These are phyloP conservation scores for Podila minutissima DNA, from an alignment of 192 early-diverging fungal species.

Conservation along the genomic window DNA sequence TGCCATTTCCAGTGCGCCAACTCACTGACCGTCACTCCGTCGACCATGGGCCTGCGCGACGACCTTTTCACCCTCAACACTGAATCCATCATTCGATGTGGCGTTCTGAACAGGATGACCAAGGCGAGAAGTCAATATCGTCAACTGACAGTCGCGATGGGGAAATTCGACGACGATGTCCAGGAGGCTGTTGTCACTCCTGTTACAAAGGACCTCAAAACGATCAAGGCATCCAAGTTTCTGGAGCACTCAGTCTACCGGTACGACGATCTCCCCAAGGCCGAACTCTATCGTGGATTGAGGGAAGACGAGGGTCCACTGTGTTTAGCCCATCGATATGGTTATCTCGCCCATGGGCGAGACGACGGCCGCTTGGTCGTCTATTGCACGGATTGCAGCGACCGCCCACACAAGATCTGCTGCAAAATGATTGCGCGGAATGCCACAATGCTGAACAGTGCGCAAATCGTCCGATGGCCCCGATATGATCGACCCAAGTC, in stretches of 20 bases:
- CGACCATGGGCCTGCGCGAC: slow-evolving; percentile 34
- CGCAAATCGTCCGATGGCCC: slow-evolving; percentile 41
- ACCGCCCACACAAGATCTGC: slow-evolving; percentile 12
- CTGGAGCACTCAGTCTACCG: slow-evolving; percentile 3
- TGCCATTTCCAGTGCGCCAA: slow-evolving; percentile 41
- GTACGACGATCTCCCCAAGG: slow-evolving; percentile 11
- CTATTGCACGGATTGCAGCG: slow-evolving; percentile 42
- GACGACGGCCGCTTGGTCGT: slow-evolving; percentile 50
- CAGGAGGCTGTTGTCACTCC: background rate
- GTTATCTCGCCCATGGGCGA: slow-evolving; percentile 58
- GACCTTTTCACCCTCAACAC: slow-evolving; percentile 32
- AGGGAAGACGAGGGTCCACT: slow-evolving; percentile 47
- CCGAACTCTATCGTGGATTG: slow-evolving; percentile 10
- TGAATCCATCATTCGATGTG: slow-evolving; percentile 23
- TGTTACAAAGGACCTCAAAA: slow-evolving; percentile 12
- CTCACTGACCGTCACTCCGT: slow-evolving; percentile 28
- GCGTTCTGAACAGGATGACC: slow-evolving; percentile 14
- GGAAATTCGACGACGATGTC: background rate
- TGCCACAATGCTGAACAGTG: slow-evolving; percentile 21
- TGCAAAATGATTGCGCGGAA: background rate
- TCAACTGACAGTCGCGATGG: background rate
- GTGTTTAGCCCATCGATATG: slow-evolving; percentile 56
- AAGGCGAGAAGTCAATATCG: background rate
- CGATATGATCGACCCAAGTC: slow-evolving; percentile 9
- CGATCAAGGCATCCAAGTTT: slow-evolving; percentile 33